Conservation (phyloP, 1,284 basidiomycete species). For the Moniliella sp. region DNA sequence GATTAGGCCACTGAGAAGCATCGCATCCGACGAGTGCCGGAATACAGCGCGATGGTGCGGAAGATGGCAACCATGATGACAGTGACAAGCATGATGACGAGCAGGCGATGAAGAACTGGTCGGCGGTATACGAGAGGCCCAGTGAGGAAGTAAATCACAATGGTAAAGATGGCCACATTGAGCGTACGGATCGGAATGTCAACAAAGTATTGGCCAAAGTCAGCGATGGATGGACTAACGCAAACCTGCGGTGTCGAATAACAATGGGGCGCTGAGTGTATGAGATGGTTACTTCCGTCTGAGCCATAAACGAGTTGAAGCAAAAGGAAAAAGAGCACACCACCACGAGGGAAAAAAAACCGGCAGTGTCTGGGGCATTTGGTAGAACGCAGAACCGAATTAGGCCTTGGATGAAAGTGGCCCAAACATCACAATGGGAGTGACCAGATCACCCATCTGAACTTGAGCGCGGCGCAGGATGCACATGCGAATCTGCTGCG, state of each 20-base stretch:
- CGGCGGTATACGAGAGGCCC: conserved; percentile 9
- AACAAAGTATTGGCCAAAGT: conserved; percentile 12
- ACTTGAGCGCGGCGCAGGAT: conserved; percentile 50
- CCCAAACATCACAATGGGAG: conserved; percentile 27
- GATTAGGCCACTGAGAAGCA: conserved; percentile 17
- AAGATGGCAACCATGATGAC: conserved; percentile 23
- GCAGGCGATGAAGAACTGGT: conserved; percentile 20
- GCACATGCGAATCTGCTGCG: conserved; percentile 44
- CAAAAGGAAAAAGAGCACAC: conserved; percentile 17
- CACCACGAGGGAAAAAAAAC: conserved; percentile 60
- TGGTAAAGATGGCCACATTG: conserved; percentile 8
- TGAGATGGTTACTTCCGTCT: conserved; percentile 10
- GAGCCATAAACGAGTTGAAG: conserved; percentile 38
- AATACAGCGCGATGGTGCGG: conserved; percentile 9
- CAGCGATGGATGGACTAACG: conserved; percentile 16
- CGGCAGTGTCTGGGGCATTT: conserved; percentile 42
- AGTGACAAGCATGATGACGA: conserved; percentile 7
- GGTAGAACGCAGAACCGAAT: conserved; percentile 57
- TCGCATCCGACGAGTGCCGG: conserved; percentile 10
- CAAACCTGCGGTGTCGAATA: conserved; percentile 17
- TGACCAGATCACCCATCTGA: conserved; percentile 41
- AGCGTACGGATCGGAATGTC: conserved; percentile 18
- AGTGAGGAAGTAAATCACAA: conserved; percentile 23
- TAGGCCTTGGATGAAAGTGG: conserved; percentile 40
- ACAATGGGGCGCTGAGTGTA: conserved; percentile 20